These are phyloP conservation scores for Dioszegia aurantiaca DNA, from an alignment of 768 basidiomycete species.

Conservation along the genomic window DNA sequence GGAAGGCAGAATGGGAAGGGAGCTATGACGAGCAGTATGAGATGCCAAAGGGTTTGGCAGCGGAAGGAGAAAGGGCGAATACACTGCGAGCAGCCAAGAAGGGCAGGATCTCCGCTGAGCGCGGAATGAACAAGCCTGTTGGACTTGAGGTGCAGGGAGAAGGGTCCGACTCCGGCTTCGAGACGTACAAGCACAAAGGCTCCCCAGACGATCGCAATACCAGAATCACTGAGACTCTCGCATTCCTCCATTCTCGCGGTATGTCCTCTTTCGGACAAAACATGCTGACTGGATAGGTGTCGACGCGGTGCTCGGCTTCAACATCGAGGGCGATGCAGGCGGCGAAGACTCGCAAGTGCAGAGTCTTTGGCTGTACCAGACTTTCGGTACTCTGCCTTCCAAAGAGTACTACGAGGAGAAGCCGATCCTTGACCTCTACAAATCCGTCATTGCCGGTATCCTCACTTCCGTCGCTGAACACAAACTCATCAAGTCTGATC, in stretches of 20 bases:
- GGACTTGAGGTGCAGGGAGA: background rate
- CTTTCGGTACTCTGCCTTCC: slow-evolving; percentile 75
- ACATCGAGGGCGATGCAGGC: slow-evolving; percentile 76
- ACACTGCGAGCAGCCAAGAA: slow-evolving; percentile 1
- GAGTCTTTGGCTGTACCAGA: slow-evolving; percentile 80
- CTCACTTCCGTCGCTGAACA: slow-evolving; percentile 59
- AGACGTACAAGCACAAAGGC: slow-evolving; percentile 6
- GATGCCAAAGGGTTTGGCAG: slow-evolving; percentile 31
- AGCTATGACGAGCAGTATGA: slow-evolving; percentile 32
- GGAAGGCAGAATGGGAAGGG: slow-evolving; percentile 34
- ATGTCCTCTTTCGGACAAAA: slow-evolving; percentile 25
- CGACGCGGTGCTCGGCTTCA: slow-evolving; percentile 71
- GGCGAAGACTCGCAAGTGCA: slow-evolving; percentile 81
- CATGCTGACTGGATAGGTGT: slow-evolving; percentile 59
- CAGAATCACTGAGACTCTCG: slow-evolving; percentile 75
- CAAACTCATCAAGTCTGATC: slow-evolving; percentile 15
- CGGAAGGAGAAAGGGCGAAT: slow-evolving; percentile 16
- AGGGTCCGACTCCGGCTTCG: no score
- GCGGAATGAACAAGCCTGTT: background rate
- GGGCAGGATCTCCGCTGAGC: background rate
- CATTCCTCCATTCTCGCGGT: slow-evolving; percentile 85
- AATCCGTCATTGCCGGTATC: slow-evolving; percentile 65
- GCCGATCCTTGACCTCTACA: slow-evolving; percentile 66
- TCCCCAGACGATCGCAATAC: slow-evolving; percentile 31
- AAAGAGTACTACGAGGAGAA: slow-evolving; percentile 93